Evolutionary conservation across 306 rosid genomes (phyloP).

Genomic region (Acacia melanoxylon): DNA sequence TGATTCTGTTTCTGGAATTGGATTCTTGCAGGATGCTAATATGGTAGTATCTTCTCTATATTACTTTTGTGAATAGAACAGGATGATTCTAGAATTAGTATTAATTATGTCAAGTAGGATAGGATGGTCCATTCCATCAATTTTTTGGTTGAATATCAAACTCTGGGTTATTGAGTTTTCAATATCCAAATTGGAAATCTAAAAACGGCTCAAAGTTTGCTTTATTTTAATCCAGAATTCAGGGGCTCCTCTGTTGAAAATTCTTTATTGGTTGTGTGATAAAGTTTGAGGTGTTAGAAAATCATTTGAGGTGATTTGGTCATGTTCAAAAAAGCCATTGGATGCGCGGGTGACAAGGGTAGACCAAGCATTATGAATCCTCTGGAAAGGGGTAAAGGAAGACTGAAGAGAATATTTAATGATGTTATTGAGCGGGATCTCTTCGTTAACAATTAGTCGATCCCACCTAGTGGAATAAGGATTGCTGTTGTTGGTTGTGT

Average conservation of each 20-base stretch:
- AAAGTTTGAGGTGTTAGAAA: background rate
- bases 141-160: constrained; percentile 9
- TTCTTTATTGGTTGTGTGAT: background rate
- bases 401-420: background rate
- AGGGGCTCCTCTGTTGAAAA: background rate
- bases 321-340: background rate
- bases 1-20: background rate
- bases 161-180: background rate
- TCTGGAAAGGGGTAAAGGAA: too few relatives aligned
- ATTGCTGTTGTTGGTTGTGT: background rate
- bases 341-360: too few relatives aligned
- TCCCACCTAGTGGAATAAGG: too few relatives aligned
- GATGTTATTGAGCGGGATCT: background rate
- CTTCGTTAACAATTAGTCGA: too few relatives aligned
- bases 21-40: background rate
- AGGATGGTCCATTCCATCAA: background rate
- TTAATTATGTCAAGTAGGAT: background rate
- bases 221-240: background rate
- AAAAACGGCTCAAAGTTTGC: background rate
- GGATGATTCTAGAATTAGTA: background rate
- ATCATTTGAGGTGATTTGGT: background rate
- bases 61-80: background rate
- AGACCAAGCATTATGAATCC: background rate
- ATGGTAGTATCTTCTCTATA: background rate
- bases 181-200: background rate